Base-by-base conservation (phyloP, 148 eudicot species). In the Vaccinium darrowii region DNA sequence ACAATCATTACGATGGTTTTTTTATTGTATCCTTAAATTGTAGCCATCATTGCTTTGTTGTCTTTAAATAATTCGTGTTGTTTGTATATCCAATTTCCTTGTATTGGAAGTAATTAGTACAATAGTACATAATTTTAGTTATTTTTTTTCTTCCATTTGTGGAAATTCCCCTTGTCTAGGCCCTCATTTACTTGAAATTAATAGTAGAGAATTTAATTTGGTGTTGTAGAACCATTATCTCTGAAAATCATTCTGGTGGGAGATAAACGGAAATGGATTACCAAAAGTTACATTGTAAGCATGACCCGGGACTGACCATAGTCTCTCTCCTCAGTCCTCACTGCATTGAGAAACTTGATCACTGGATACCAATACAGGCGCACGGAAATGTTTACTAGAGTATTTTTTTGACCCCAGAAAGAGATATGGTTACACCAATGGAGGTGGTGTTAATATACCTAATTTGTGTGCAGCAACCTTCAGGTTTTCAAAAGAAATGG, bases 321-420 rank as follows among this genome's bases (percentile, higher is more conserved):
- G 39, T 69, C 13, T 30, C 74, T 69, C 74, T 27, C 74, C 36
- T 67, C 14, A 0, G 39, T 69, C 36, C 72, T 67, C 15, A 0
- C 74, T 69, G 43, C 74, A 69, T 69, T 13, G 33, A 30, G 74
- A 69, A 63, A 69, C 39, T 30, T 69, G 74, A 69, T 69, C 74
- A 13, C 74, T 69, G 18, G 74, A 30, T 67, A 27, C 36, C 73
- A 23, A 67, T 25, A 27, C 36, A 4, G 13, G 36, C 16, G 39
- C 73, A 25, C 9, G 69, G 10, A 65, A 27, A 67, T 27, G 36
- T 67, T 25, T 11, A 27, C 73, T 3, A 3, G 36, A 33, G 4
- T 67, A 67, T 36, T 25, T 10, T 67, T 67, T 67, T 25, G 73
- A 15, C 36, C 73, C 6, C 7, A 67, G 15, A 25, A 19, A n/a